These are phyloP conservation scores for Suillus decipiens DNA, from an alignment of 768 basidiomycete genomes.

Conservation along the genomic window DNA sequence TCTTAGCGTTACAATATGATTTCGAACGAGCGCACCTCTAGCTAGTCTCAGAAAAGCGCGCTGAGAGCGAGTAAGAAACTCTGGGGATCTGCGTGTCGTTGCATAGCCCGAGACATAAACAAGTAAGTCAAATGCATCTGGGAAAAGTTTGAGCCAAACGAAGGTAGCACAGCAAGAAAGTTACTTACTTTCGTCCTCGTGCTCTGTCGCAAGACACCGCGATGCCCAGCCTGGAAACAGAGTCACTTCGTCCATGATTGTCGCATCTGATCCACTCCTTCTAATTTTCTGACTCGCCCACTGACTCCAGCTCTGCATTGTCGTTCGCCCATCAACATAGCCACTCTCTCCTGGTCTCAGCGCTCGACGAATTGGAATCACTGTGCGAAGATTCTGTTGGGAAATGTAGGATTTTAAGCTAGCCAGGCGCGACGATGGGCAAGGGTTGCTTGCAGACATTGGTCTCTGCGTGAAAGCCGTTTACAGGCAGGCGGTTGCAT, in stretches of 20 bases:
- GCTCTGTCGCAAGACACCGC: conserved; percentile 40
- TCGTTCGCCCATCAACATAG: conserved; percentile 23
- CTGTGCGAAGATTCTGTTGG: conserved; percentile 41
- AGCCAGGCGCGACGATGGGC: conserved; percentile 35
- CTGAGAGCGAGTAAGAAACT: conserved; percentile 70
- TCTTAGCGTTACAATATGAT: conserved; percentile 1
- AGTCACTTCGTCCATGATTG: conserved; percentile 47
- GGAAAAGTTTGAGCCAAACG: conserved; percentile 2
- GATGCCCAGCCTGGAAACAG: conserved; percentile 86
- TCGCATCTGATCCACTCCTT: conserved; percentile 24
- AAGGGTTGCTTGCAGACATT: conserved; percentile 25
- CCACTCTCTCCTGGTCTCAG: conserved; percentile 22
- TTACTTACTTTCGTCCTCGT: conserved; percentile 29
- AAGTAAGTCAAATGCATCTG: conserved; percentile 68
- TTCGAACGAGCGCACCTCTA: conserved; percentile 50
- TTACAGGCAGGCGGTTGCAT: conserved; percentile 5
- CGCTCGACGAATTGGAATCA: conserved; percentile 22
- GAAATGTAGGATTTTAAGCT: conserved; percentile 53
- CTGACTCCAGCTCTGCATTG: conserved; percentile 51
- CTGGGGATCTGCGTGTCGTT: conserved; percentile 56
- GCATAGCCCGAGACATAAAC: conserved; percentile 81
- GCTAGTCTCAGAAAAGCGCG: conserved; percentile 76
- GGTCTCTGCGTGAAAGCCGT: conserved; percentile 10
- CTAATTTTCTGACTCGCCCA: conserved; percentile 66
- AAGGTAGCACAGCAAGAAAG: not conserved